Conservation (phyloP, 2,329 filamentous ascomycete species). For the Nakataea oryzae region DNA sequence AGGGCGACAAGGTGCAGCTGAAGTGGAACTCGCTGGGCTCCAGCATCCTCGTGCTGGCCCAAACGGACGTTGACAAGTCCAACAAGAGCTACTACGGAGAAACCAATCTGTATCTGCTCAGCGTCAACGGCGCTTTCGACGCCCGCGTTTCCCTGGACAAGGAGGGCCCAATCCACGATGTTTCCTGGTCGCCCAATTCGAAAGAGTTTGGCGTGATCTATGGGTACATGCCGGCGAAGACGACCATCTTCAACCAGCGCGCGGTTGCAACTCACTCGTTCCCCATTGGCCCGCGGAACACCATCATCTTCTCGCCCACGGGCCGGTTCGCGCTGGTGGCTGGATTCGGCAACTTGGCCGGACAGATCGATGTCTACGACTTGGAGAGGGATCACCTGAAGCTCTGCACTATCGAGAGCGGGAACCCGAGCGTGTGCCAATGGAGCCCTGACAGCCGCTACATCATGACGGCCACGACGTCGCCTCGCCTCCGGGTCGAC, state of each 20-base stretch:
- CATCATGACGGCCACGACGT: slow-evolving; percentile 96
- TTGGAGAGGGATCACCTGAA: slow-evolving; percentile 89
- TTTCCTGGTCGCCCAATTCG: slow-evolving; percentile 96
- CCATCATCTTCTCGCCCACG: slow-evolving; percentile 86
- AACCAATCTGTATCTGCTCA: slow-evolving; percentile 91
- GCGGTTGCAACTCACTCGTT: slow-evolving; percentile 78
- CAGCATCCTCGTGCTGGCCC: slow-evolving; percentile 84
- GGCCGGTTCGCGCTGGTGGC: slow-evolving; percentile 89
- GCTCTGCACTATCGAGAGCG: slow-evolving; percentile 86
- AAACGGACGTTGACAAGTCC: slow-evolving; percentile 95
- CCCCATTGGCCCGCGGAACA: slow-evolving; percentile 81
- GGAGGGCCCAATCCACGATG: slow-evolving; percentile 90
- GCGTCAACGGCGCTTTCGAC: slow-evolving; percentile 83
- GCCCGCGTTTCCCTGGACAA: slow-evolving; percentile 89
- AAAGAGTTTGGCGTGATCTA: slow-evolving; percentile 98
- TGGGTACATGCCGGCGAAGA: slow-evolving; percentile 98
- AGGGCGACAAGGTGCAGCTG: slow-evolving; percentile 96
- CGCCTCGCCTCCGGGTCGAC: slow-evolving; percentile 87
- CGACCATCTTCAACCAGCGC: slow-evolving; percentile 90
- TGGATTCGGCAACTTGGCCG: slow-evolving; percentile 93
- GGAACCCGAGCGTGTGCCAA: slow-evolving; percentile 90
- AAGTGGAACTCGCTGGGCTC: slow-evolving; percentile 96
- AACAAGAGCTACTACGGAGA: slow-evolving; percentile 99
- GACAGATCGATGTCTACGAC: slow-evolving; percentile 97
- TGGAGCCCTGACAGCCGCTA: slow-evolving; percentile 96